These are phyloP conservation scores for Striga asiatica DNA, from an alignment of 257 asterid species.

Conservation along the genomic window DNA sequence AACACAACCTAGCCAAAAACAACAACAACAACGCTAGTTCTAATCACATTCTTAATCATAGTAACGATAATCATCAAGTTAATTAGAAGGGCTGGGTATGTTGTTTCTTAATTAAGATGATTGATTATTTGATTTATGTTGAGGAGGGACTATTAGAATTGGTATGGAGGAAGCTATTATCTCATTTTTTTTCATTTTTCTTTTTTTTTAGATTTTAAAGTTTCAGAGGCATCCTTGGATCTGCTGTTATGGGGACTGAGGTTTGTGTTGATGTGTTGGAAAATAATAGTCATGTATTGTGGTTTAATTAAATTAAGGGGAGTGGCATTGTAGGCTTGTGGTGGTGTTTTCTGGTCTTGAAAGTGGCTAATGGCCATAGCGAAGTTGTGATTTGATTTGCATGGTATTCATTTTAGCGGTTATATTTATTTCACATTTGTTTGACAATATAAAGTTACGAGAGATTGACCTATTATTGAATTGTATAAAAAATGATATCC, in stretches of 20 bases:
- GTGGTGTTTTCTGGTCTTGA: too few species aligned
- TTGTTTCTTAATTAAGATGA: too few species aligned
- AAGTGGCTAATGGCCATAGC: background rate
- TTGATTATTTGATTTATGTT: too few species aligned
- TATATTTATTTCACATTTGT: too few species aligned
- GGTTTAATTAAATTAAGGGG: conserved; percentile 9
- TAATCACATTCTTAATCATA: background rate
- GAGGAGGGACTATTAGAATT: too few species aligned
- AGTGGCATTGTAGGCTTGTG: background rate
- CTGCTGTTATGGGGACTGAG: conserved; percentile 1
- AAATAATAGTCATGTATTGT: conserved; percentile 9
- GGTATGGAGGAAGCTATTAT: background rate
- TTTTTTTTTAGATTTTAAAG: background rate
- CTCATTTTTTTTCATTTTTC: background rate
- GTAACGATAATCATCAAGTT: background rate
- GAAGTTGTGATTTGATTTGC: background rate
- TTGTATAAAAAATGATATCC: too few species aligned
- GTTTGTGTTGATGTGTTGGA: background rate
- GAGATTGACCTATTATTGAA: too few species aligned
- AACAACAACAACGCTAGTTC: background rate
- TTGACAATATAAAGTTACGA: too few species aligned
- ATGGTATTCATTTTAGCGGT: background rate
- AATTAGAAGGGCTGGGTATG: too few species aligned
- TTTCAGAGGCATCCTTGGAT: background rate
- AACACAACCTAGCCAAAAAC: conserved; percentile 61